Evolutionary conservation across 768 basidiomycete genomes (phyloP).

Genomic region (Russula sp.): DNA sequence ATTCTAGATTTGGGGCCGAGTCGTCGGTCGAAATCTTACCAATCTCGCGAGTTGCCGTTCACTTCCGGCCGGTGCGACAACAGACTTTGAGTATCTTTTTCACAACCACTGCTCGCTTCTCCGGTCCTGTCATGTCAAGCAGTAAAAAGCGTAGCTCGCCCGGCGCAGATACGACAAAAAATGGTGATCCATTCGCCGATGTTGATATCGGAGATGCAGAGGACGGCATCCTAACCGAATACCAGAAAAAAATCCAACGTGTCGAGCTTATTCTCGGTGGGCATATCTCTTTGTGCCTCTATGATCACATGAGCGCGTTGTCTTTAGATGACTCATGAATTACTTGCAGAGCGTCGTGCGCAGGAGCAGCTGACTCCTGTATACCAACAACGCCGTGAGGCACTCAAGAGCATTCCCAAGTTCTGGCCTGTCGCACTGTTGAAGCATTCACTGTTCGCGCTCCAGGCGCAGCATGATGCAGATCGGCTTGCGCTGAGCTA

Average conservation of each 20-base stretch:
- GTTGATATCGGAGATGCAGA: conserved; percentile 68
- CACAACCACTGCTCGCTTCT: not conserved
- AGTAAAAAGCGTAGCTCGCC: conserved; percentile 66
- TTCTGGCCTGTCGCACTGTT: conserved; percentile 86
- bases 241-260: conserved; percentile 64
- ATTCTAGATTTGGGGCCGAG: not conserved
- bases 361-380: conserved; percentile 50
- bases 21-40: conserved; percentile 13
- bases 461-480: conserved; percentile 61
- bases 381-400: conserved; percentile 63
- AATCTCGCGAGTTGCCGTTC: conserved; percentile 16
- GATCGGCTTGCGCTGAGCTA: conserved; percentile 80
- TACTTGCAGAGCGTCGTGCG: conserved; percentile 52
- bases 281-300: conserved; percentile 25
- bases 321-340: not conserved
- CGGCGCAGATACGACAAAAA: conserved; percentile 70
- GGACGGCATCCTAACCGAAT: conserved; percentile 54
- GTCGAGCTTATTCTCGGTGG: conserved; percentile 66
- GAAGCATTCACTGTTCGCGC: conserved; percentile 57
- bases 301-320: not conserved
- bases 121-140: conserved; percentile 31
- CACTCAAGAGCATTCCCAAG: conserved; percentile 58
- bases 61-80: not conserved
- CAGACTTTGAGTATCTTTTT: conserved; percentile 3
- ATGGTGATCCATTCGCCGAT: conserved; percentile 44